Evolutionary conservation across 352 stramenopile species (phyloP).

Genomic region (Globisporangium paddicum): DNA sequence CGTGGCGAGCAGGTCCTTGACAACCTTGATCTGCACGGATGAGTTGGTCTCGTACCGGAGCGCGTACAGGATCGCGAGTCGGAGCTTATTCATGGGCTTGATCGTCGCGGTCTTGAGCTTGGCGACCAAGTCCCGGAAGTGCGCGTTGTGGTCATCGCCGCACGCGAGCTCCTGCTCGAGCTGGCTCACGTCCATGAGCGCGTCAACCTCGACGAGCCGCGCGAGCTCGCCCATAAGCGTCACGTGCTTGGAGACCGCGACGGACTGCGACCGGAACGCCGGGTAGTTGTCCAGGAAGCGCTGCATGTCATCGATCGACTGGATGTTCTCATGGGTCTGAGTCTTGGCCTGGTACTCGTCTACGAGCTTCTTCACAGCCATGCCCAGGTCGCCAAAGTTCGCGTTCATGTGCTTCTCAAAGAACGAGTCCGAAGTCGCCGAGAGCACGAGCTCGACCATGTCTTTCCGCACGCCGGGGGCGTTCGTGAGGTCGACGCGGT

Average conservation of each 20-base stretch:
- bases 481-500: constrained; percentile 94
- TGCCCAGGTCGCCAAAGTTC: constrained; percentile 98
- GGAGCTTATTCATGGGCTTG: constrained; percentile 97
- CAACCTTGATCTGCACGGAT: constrained; percentile 72
- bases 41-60: constrained; percentile 96
- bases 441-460: constrained; percentile 97
- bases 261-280: constrained; percentile 92
- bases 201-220: constrained; percentile 95
- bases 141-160: constrained; percentile 74
- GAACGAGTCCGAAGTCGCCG: constrained; percentile 94
- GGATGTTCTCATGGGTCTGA: constrained; percentile 83
- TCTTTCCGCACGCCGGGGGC: constrained; percentile 94
- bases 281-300: constrained; percentile 98
- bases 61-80: constrained; percentile 97
- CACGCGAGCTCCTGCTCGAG: constrained; percentile 94
- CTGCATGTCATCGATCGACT: constrained; percentile 98
- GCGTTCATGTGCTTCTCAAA: constrained; percentile 95
- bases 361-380: constrained; percentile 95
- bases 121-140: constrained; percentile 77
- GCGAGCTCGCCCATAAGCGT: constrained; percentile 98
- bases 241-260: constrained; percentile 99
- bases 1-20: constrained; percentile 63
- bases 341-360: constrained; percentile 83
- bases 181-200: constrained; percentile 97
- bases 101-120: constrained; percentile 82